These are phyloP conservation scores for Coemansia sp. DNA, from an alignment of 192 early-diverging fungal genomes.

Conservation along the genomic window DNA sequence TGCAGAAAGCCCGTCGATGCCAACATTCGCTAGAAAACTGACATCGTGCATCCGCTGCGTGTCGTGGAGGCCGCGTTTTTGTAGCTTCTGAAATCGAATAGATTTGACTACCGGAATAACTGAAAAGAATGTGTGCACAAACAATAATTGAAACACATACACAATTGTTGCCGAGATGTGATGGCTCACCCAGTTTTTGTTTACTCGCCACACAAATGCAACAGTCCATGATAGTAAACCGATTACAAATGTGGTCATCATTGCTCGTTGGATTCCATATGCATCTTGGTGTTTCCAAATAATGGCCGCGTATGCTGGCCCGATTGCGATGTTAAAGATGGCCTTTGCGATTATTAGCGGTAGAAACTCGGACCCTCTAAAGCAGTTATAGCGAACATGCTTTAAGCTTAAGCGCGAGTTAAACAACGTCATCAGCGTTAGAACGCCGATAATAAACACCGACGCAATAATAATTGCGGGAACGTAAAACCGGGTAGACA, in stretches of 20 bases:
- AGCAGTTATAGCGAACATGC: conserved; percentile 32
- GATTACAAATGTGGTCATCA: conserved; percentile 11
- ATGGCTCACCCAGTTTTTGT: conserved; percentile 2
- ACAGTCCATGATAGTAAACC: conserved; percentile 20
- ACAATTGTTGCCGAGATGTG: conserved; percentile 15
- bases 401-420: conserved; percentile 18
- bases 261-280: conserved; percentile 28
- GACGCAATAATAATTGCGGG: not conserved
- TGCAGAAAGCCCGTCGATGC: not conserved
- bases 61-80: not conserved
- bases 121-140: conserved; percentile 18
- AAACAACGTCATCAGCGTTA: conserved; percentile 21
- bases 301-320: conserved; percentile 13
- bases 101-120: conserved; percentile 21
- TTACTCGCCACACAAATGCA: conserved; percentile 24
- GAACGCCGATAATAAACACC: conserved; percentile 6
- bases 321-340: conserved; percentile 21
- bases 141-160: conserved; percentile 21
- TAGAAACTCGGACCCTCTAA: conserved; percentile 10
- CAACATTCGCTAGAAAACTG: not conserved
- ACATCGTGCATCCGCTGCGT: not conserved
- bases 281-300: conserved; percentile 39
- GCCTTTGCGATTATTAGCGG: conserved; percentile 13
- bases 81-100: conserved; percentile 12
- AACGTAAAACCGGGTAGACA: conserved; percentile 8